Conservation (phyloP, 805 yeast species). For the Clavispora asparagi region DNA sequence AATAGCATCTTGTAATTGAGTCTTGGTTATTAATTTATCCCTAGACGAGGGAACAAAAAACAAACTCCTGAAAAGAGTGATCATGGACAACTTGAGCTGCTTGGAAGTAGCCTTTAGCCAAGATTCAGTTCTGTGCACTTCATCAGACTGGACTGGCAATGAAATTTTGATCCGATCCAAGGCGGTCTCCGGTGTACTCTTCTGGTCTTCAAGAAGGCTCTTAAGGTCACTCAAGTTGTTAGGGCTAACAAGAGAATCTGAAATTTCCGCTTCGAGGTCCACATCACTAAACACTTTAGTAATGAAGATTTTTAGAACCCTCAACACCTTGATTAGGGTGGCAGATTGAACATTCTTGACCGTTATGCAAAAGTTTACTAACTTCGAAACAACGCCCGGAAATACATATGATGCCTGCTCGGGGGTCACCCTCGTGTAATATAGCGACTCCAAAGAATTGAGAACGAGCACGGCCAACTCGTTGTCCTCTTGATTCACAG, state of each 20-base stretch:
- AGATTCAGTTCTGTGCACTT: slow-evolving; percentile 17
- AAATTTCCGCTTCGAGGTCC: slow-evolving; percentile 7
- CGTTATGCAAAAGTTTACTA: slow-evolving; percentile 22
- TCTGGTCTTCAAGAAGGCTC: neutral
- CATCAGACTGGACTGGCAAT: neutral
- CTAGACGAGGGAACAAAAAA: slow-evolving; percentile 14
- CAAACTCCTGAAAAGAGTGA: slow-evolving; percentile 26
- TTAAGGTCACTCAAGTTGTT: slow-evolving; percentile 2
- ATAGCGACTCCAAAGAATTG: slow-evolving; percentile 11
- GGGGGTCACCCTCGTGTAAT: slow-evolving; percentile 17
- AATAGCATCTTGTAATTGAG: slow-evolving; percentile 18
- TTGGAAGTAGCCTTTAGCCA: slow-evolving; percentile 37
- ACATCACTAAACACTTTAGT: slow-evolving; percentile 28
- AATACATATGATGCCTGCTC: slow-evolving; percentile 33
- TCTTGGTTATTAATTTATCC: slow-evolving; percentile 19
- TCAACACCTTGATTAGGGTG: slow-evolving; percentile 17
- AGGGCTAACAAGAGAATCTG: neutral
- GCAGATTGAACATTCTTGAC: slow-evolving; percentile 20
- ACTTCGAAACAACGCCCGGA: slow-evolving; percentile 35
- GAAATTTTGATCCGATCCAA: slow-evolving; percentile 2
- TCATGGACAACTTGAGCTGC: slow-evolving; percentile 31
- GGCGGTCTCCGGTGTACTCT: neutral
- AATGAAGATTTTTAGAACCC: slow-evolving; percentile 17
- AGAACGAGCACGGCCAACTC: slow-evolving; percentile 9
- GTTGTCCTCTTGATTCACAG: slow-evolving; percentile 15